A percentile compares a stretch with the other conserved stretches of the same genome.
Conservation (phyloP, 2,329 filamentous ascomycete genomes). For the Botrytis medusae region DNA sequence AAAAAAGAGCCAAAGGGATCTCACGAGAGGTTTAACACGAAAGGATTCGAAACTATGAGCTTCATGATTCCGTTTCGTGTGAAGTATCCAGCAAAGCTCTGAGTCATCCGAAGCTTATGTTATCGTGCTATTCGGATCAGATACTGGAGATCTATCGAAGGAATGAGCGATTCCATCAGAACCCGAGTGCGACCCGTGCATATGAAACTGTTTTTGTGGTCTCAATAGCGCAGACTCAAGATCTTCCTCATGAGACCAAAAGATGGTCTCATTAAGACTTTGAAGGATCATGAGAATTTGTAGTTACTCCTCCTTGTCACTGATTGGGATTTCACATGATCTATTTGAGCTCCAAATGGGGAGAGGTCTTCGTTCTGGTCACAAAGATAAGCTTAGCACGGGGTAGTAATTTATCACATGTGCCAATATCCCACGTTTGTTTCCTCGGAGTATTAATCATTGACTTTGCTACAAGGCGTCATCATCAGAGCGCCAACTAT, state of each 20-base stretch:
- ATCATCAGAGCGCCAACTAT: constrained; percentile 8
- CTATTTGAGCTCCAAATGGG: not conserved
- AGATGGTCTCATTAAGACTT: not conserved
- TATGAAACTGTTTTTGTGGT: not conserved
- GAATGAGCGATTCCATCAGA: not conserved
- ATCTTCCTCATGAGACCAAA: not conserved
- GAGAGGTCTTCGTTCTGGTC: not conserved
- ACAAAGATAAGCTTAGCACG: not conserved
- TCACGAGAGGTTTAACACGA: not conserved
- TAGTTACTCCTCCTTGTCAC: not conserved
- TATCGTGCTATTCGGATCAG: not conserved
- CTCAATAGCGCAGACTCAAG: not conserved
- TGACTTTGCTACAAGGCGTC: not conserved
- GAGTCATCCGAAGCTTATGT: not conserved
- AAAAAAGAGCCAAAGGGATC: not conserved
- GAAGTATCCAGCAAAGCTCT: not conserved
- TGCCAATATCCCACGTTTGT: not conserved
- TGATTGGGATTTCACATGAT: not conserved
- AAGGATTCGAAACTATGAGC: not conserved
- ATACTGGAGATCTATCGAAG: not conserved
- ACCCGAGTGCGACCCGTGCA: not conserved
- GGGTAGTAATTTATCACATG: not conserved
- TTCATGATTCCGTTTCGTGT: not conserved
- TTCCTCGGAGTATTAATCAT: constrained; percentile 1
- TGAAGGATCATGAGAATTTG: not conserved